A percentile compares a stretch with the other conserved stretches of the same genome.
These are phyloP conservation scores for Tulasnella sp. DNA, from an alignment of 768 basidiomycete species.

Conservation along the genomic window DNA sequence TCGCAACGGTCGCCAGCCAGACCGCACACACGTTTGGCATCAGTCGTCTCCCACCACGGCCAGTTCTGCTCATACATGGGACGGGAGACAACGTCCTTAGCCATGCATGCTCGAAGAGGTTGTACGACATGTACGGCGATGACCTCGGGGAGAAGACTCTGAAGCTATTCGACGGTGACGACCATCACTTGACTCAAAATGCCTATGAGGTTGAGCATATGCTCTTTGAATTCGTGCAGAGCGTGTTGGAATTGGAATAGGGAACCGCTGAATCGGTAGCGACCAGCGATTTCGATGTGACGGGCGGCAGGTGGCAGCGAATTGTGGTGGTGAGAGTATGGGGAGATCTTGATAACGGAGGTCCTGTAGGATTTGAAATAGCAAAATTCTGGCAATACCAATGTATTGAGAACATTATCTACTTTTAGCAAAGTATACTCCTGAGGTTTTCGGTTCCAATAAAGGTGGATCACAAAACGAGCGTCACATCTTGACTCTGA, in stretches of 20 bases:
- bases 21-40: not conserved
- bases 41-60: not conserved
- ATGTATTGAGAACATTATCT: too few relatives aligned
- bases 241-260: too few relatives aligned
- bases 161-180: not conserved
- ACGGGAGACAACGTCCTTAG: conserved; percentile 1
- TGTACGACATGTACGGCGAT: not conserved
- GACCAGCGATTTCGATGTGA: too few relatives aligned
- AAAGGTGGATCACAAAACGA: not conserved
- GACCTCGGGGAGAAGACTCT: not conserved
- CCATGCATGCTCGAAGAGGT: not conserved
- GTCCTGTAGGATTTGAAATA: too few relatives aligned
- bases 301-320: too few relatives aligned
- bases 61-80: conserved; percentile 1
- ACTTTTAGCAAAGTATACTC: too few relatives aligned
- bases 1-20: conserved; percentile 5
- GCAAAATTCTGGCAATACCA: too few relatives aligned
- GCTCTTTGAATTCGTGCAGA: too few relatives aligned
- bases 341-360: too few relatives aligned
- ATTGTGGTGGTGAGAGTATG: too few relatives aligned
- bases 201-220: not conserved
- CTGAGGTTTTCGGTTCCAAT: too few relatives aligned
- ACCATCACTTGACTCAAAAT: not conserved
- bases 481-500: conserved; percentile 6
- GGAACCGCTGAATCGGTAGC: too few relatives aligned